Base-by-base conservation (phyloP, 768 basidiomycete genomes). In the Tulasnella sp. region DNA sequence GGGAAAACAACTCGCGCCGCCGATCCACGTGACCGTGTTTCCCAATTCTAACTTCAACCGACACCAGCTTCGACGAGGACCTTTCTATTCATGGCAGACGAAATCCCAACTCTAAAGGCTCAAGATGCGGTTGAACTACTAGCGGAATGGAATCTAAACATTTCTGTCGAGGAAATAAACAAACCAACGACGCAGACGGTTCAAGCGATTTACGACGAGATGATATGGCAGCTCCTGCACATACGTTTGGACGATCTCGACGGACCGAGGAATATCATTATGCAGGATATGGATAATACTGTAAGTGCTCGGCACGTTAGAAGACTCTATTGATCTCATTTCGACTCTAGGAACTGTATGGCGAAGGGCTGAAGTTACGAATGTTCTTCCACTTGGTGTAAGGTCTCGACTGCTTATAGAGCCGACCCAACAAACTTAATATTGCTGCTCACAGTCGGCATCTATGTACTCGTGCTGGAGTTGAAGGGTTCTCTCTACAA, bases 161-260 rank as follows among this genome's bases (percentile, higher is more conserved):
- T 93, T 44, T 90, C 87, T 80, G 87, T 87, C 70, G 90, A 92
- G 74, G 91, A 93, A 80, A 89, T 95, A 61, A 82, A 87, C 61
- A 87, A 87, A 23, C 93, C 93, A 0, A 89, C 89, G 1, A 81
- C 90, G 0, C 92, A 93, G 61, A 92, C 93, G 80, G 91, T 94
- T 40, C 87, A 90, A 48, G 86, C 85, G 74, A 88, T 94, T 26
- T 94, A 92, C 84, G 87, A 86, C 78, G 89, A 90, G 10, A 92
- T 92, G 82, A 87, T 95, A 57, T 87, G 91, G 57, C 91, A 92
- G 81, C 89, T 93, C 78, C 91, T 91, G 6, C 87, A 88, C 74
- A 86, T 95, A 76, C 86, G 86, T 40, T 86, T 88, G 44, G 89
- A 91, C 11, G 83, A 84, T 39, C 86, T 95, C 6, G 87, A 88